Conservation (phyloP, 2,329 filamentous ascomycete species). For the Sporothrix schenckii region DNA sequence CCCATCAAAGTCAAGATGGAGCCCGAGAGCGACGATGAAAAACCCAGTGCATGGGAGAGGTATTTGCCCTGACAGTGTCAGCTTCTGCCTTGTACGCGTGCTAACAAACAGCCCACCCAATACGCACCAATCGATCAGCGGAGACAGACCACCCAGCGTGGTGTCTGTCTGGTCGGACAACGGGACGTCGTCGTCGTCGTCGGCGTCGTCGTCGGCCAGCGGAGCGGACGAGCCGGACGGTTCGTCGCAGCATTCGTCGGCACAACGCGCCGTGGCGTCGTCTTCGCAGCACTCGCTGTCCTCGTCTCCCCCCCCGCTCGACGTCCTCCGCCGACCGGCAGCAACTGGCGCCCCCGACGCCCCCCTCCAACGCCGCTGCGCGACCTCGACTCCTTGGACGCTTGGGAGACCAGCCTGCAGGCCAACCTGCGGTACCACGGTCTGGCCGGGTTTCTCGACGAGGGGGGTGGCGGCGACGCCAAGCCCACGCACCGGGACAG, state of each 20-base stretch:
- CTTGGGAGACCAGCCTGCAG: slow-evolving; percentile 29
- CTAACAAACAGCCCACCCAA: background rate
- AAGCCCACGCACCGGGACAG: slow-evolving; percentile 22
- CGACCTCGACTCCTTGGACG: slow-evolving; percentile 29
- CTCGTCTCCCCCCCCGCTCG: background rate
- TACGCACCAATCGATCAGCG: no score
- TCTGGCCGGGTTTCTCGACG: slow-evolving; percentile 27
- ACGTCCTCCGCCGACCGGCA: background rate
- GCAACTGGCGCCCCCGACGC: no score
- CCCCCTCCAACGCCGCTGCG: background rate
- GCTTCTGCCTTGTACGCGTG: background rate
- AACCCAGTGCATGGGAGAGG: background rate
- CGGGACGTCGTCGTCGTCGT: background rate
- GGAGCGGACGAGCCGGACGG: background rate
- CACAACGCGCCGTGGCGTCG: background rate
- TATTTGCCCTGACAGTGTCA: background rate
- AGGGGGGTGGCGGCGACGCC: background rate
- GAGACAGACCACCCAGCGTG: background rate
- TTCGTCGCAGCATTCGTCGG: background rate
- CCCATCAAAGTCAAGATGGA: background rate
- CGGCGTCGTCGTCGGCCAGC: background rate
- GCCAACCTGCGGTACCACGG: slow-evolving; percentile 30
- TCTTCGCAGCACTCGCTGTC: background rate
- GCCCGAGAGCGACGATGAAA: background rate
- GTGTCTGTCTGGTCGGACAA: background rate